Evolutionary conservation across 1,139 yeast species (phyloP).

Genomic region (Nematodospora anomalae): DNA sequence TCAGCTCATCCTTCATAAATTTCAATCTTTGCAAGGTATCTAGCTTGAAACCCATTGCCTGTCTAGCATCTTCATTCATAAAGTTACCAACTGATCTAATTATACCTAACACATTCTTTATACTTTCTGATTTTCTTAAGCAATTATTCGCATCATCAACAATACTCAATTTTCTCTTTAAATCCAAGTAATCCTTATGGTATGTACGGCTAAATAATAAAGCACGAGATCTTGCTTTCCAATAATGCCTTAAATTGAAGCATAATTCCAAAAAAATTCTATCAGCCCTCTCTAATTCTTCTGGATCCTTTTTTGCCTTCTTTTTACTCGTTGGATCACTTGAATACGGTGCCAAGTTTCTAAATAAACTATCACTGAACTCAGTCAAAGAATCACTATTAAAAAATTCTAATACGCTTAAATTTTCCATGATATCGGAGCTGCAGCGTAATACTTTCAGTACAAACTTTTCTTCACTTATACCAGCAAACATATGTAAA

Average conservation of each 20-base stretch:
- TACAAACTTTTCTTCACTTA: slow-evolving; percentile 64
- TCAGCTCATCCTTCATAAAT: slow-evolving; percentile 80
- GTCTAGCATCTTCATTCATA: slow-evolving; percentile 83
- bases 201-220: slow-evolving; percentile 65
- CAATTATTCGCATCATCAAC: slow-evolving; percentile 68
- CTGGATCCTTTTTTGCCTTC: slow-evolving; percentile 57
- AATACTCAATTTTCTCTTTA: slow-evolving; percentile 58
- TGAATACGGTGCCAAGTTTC: slow-evolving; percentile 73
- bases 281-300: slow-evolving; percentile 76
- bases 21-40: slow-evolving; percentile 80
- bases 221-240: slow-evolving; percentile 86
- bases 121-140: slow-evolving; percentile 60
- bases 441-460: slow-evolving; percentile 70
- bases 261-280: slow-evolving; percentile 75
- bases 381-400: slow-evolving; percentile 70
- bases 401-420: slow-evolving; percentile 80
- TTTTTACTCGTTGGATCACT: slow-evolving; percentile 42
- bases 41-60: slow-evolving; percentile 81
- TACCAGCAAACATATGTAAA: slow-evolving; percentile 71
- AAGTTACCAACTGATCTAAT: slow-evolving; percentile 87
- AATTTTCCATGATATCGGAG: slow-evolving; percentile 61
- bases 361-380: slow-evolving; percentile 62
- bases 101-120: slow-evolving; percentile 68
- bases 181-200: slow-evolving; percentile 71
- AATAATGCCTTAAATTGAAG: slow-evolving; percentile 74